These are phyloP conservation scores for Pulicaria dysenterica DNA, from an alignment of 129 eudicot species.

Conservation along the genomic window DNA sequence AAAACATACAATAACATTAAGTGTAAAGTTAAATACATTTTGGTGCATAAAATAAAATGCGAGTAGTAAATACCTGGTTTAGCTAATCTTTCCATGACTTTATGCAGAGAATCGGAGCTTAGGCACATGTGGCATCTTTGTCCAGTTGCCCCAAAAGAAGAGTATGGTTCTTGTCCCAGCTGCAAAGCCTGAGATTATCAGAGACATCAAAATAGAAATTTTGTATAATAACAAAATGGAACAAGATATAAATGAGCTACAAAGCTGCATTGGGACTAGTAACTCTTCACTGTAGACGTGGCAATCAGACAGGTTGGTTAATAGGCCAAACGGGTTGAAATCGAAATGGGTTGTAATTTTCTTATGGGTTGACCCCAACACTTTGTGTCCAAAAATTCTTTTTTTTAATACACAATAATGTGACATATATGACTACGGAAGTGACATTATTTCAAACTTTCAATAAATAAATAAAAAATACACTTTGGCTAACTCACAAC, in stretches of 20 bases:
- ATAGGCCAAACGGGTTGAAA: neutral
- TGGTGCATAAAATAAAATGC: too few species aligned
- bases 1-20: too few species aligned
- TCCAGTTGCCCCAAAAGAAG: slow-evolving; percentile 47
- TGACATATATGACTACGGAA: neutral
- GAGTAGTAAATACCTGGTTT: slow-evolving; percentile 56
- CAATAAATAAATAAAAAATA: neutral
- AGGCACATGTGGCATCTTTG: slow-evolving; percentile 95
- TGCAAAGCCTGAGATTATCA: slow-evolving; percentile 70
- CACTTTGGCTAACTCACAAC: neutral
- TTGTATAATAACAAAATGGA: neutral
- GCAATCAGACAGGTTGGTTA: neutral
- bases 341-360: neutral
- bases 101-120: slow-evolving; percentile 70
- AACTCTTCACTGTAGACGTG: neutral
- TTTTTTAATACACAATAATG: neutral
- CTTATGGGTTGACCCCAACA: slow-evolving; percentile 5
- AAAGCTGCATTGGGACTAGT: neutral
- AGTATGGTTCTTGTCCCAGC: slow-evolving; percentile 73
- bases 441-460: neutral
- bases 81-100: slow-evolving; percentile 80
- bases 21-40: too few species aligned
- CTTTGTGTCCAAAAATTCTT: neutral
- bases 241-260: neutral
- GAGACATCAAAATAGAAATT: neutral